Evolutionary conservation across 148 eudicot genomes (phyloP).

Genomic region (Dianthus caryophyllus): DNA sequence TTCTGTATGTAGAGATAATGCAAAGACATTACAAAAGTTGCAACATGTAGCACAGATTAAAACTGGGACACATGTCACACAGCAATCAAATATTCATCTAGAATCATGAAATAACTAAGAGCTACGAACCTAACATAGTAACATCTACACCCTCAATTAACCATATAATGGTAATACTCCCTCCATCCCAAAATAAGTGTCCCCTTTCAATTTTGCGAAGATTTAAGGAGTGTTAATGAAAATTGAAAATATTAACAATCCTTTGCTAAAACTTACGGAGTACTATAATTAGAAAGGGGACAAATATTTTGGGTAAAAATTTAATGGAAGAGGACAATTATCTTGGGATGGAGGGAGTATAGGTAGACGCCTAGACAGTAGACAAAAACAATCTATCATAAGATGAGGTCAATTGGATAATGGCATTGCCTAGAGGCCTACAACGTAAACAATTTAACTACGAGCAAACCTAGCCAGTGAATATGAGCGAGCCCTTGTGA

Average conservation of each 20-base stretch:
- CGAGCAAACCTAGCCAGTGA: slow-evolving; percentile 3
- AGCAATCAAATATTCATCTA: background rate
- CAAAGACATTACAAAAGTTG: background rate
- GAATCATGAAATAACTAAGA: background rate
- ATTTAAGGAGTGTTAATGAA: no score
- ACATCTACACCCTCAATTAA: background rate
- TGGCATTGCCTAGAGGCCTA: background rate
- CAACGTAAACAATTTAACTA: background rate
- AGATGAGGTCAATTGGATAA: background rate
- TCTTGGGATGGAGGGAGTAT: no score
- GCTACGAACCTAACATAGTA: background rate
- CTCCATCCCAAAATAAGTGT: no score
- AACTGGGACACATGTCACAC: background rate
- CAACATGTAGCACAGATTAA: background rate
- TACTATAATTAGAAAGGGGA: no score
- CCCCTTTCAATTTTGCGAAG: no score
- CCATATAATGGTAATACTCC: background rate
- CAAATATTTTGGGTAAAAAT: no score
- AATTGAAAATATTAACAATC: no score
- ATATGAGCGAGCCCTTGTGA: background rate
- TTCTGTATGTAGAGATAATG: background rate
- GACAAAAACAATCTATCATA: background rate
- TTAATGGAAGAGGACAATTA: no score
- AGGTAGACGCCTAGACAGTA: background rate
- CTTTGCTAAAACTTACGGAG: no score